Evolutionary conservation across 2,329 filamentous ascomycete species (phyloP), one percentile per base, ranked within the genome.

Genomic region (Didymella glomerata): DNA sequence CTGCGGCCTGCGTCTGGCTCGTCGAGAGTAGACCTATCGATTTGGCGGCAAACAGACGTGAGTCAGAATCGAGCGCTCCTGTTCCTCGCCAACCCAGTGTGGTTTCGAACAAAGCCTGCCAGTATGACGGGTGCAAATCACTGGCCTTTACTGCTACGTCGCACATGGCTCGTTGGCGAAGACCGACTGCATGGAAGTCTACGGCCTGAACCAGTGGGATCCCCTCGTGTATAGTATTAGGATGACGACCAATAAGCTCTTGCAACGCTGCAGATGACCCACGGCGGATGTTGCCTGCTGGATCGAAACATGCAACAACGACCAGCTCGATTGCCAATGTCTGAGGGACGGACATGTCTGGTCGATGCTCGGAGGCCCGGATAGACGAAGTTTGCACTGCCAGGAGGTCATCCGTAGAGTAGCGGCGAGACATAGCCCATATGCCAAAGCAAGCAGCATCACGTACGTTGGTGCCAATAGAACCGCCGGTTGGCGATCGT

Each of bases 391-490:
- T 77, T 20, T 86, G 80, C 1, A 96, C 84, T 0, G 82, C 81
- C 11, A 90, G 81, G 7, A 98, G 83, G 75, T 98, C 94, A 0
- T 81, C 72, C 0, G 93, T 97, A 1, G 86, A 88, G 69, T 98
- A 99, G 54, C 94, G 89, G 54, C 95, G 86, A 22, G 94, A 92
- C 8, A 98, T 77, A 1, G 93, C 90, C 95, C 95, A 99, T 24
- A 98, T 89, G 7, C 95, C 95, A 74, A 98, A 99, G 74, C 93
- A 97, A 3, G 95, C 92, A 13, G 95, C 94, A 79, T 99, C 95
- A 46, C 95, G 87, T 16, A 99, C 93, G 67, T 96, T 97, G 1
- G 91, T 90, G 2, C 95, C 95, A 11, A 94, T 83, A 3, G 92
- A 93, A 13, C 85, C 88, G n/a, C 95, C 94, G 3, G 92, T 92